Conservation (phyloP, 371 early-diverging fungal genomes). For the Amoeboaphelidium protococcarum region DNA sequence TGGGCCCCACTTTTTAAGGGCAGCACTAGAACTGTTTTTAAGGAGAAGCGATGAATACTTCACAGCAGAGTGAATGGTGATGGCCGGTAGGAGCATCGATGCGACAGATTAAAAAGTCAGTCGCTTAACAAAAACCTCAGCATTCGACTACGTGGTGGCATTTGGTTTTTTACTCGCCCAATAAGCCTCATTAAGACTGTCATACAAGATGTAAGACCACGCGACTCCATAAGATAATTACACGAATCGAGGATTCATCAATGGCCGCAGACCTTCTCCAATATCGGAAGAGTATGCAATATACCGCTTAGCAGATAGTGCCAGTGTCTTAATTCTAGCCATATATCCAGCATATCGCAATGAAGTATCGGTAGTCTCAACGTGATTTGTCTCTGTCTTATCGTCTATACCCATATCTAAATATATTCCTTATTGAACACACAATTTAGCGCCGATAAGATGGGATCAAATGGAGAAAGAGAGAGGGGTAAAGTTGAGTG, state of each 20-base stretch:
- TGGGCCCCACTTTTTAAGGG: slow-evolving; percentile 32
- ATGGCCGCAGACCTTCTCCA: slow-evolving; percentile 49
- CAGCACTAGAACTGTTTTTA: slow-evolving; percentile 1
- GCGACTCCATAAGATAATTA: slow-evolving; percentile 31
- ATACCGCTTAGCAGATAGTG: slow-evolving; percentile 11
- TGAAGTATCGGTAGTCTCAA: not conserved
- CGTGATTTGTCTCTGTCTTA: no score
- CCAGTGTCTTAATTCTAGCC: not conserved
- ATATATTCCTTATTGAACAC: no score
- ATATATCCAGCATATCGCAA: not conserved
- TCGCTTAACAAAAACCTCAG: slow-evolving; percentile 27
- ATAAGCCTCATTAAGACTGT: slow-evolving; percentile 38
- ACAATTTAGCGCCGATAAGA: no score
- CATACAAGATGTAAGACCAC: slow-evolving; percentile 30
- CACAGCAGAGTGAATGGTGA: slow-evolving; percentile 43
- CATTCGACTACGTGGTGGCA: slow-evolving; percentile 14
- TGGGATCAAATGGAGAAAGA: no score
- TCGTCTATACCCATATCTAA: no score
- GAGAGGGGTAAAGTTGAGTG: no score
- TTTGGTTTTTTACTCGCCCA: slow-evolving; percentile 24
- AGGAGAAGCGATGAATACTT: slow-evolving; percentile 11
- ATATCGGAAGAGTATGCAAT: slow-evolving; percentile 41
- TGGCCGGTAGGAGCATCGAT: slow-evolving; percentile 35
- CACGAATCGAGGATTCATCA: slow-evolving; percentile 26
- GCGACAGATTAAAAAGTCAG: slow-evolving; percentile 37